phyloP scores from a whole-genome alignment of 495 filamentous ascomycete genomes.

The Penicillium herquei region DNA sequence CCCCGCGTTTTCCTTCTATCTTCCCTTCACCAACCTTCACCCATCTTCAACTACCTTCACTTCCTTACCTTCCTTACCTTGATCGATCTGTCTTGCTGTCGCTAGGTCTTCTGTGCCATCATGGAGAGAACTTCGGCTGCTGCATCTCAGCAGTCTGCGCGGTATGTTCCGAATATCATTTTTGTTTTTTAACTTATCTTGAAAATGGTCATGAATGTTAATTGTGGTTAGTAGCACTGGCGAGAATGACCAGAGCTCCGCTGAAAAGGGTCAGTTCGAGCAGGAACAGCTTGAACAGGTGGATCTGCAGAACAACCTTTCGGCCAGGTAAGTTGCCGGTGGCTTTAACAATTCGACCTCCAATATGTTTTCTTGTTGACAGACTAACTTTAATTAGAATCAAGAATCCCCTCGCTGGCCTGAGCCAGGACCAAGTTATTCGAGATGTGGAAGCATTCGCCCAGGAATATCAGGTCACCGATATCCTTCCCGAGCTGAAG shows the following conservation, averaged over 20 bases:
- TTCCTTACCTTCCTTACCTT: no score
- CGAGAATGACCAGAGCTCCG: slow-evolving; percentile 16
- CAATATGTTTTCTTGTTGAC: neutral
- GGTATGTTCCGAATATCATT: neutral
- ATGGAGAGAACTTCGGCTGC: no score
- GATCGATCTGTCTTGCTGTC: neutral
- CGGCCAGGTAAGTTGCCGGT: slow-evolving; percentile 42
- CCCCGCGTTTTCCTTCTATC: neutral
- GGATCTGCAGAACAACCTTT: slow-evolving; percentile 50
- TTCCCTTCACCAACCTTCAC: neutral
- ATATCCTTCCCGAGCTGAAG: slow-evolving; percentile 49
- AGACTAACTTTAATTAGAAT: slow-evolving; percentile 42
- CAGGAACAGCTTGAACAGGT: slow-evolving; percentile 38
- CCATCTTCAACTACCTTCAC: no score
- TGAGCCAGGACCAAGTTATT: slow-evolving; percentile 51
- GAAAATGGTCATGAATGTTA: neutral
- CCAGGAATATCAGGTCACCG: slow-evolving; percentile 38
- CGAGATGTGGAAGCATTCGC: slow-evolving; percentile 58
- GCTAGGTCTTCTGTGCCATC: no score
- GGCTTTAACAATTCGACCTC: neutral
- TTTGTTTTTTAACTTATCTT: no score
- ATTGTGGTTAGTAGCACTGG: neutral
- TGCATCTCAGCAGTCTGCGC: no score
- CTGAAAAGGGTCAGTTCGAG: slow-evolving; percentile 35
- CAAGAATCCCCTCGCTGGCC: slow-evolving; percentile 59